phyloP scores from a whole-genome alignment of 1,284 basidiomycete species.

The Tylopilus orsonianus region DNA sequence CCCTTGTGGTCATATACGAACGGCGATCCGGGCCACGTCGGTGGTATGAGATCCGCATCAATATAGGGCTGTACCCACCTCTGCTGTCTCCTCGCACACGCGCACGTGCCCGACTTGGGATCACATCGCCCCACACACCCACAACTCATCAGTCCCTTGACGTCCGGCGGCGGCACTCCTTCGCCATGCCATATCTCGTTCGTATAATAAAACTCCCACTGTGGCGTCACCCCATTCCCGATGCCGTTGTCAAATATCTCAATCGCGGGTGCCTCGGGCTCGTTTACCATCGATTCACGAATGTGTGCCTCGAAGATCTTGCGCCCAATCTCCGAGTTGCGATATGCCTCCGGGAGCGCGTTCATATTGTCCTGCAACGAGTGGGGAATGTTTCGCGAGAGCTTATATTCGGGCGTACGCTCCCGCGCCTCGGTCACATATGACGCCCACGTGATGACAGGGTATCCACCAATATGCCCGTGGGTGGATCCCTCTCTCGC shows the following conservation, averaged over 20 bases:
- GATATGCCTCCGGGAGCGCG: conserved; percentile 35
- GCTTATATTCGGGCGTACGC: conserved; percentile 33
- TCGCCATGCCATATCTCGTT: conserved; percentile 73
- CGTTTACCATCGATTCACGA: conserved; percentile 54
- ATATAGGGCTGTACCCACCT: conserved; percentile 37
- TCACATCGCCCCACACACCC: conserved; percentile 73
- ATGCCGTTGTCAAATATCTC: conserved; percentile 58
- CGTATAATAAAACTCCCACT: conserved; percentile 77
- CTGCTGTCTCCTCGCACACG: conserved; percentile 62
- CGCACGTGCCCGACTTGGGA: conserved; percentile 65
- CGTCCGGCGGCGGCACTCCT: conserved; percentile 66
- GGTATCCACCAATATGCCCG: conserved; percentile 9
- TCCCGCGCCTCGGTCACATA: conserved; percentile 17
- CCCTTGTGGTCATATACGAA: conserved; percentile 70
- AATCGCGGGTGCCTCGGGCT: conserved; percentile 66
- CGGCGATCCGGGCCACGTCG: conserved; percentile 28
- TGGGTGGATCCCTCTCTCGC: not conserved
- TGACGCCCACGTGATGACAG: conserved; percentile 29
- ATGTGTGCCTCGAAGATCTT: conserved; percentile 58
- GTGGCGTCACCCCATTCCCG: conserved; percentile 64
- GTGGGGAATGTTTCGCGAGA: conserved; percentile 46
- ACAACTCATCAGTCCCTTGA: conserved; percentile 61
- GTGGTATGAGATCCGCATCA: conserved; percentile 35
- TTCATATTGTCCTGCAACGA: conserved; percentile 55
- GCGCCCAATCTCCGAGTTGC: conserved; percentile 39